Conservation (phyloP, 768 basidiomycete species). For the Boletellus ananas region DNA sequence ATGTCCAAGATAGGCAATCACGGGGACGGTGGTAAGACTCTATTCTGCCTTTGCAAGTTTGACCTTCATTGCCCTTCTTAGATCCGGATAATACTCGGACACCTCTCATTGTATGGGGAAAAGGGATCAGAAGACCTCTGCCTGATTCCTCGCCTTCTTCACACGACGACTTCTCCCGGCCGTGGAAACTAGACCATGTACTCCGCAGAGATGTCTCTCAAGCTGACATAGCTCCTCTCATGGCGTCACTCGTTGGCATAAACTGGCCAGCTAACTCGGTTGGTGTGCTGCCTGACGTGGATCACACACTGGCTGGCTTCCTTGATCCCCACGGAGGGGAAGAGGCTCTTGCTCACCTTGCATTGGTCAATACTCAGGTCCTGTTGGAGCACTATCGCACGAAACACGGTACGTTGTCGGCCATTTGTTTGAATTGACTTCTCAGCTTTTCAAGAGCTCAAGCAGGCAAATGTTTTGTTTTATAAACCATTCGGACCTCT, state of each 20-base stretch:
- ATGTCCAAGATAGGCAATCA: conserved; percentile 89
- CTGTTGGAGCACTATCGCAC: conserved; percentile 73
- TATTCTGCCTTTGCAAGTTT: not conserved
- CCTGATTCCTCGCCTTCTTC: conserved; percentile 52
- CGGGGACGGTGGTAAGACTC: conserved; percentile 70
- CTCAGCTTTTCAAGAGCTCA: conserved; percentile 46
- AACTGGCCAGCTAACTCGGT: conserved; percentile 81
- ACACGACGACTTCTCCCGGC: conserved; percentile 65
- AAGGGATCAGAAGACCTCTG: conserved; percentile 68
- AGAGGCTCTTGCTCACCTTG: conserved; percentile 47
- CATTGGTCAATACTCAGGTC: conserved; percentile 64
- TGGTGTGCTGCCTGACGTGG: conserved; percentile 75
- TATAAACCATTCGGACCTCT: conserved; percentile 62
- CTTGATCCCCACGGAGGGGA: conserved; percentile 46
- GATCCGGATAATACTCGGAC: conserved; percentile 88
- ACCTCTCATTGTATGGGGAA: conserved; percentile 79
- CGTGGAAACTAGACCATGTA: conserved; percentile 58
- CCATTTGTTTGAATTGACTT: not conserved
- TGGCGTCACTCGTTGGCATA: conserved; percentile 69
- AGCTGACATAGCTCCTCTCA: conserved; percentile 75
- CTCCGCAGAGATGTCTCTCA: conserved; percentile 76
- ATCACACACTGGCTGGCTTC: conserved; percentile 57
- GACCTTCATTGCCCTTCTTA: conserved; percentile 27
- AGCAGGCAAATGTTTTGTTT: conserved; percentile 50
- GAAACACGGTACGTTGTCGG: conserved; percentile 58